These are phyloP conservation scores for Oryza longistaminata DNA, from an alignment of 176 grass and related monocot genomes.

Conservation along the genomic window DNA sequence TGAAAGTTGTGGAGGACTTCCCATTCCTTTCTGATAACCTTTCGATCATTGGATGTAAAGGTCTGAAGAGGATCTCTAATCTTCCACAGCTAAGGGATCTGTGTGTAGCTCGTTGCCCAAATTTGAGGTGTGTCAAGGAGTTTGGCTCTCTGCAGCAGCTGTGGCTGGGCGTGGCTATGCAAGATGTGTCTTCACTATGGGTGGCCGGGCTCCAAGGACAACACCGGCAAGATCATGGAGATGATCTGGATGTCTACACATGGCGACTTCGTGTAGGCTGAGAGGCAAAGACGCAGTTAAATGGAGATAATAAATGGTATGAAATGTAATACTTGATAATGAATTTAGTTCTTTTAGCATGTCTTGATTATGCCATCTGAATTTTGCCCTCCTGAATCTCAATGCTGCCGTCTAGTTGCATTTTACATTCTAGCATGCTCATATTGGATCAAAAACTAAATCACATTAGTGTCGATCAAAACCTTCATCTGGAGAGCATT, in stretches of 20 bases:
- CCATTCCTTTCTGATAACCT: not conserved
- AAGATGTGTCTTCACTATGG: constrained; percentile 9
- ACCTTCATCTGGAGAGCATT: no score
- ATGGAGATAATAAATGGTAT: no score
- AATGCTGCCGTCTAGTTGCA: no score
- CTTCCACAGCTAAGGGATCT: constrained; percentile 18
- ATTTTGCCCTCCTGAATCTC: no score
- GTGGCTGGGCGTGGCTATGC: not conserved
- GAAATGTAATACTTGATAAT: no score
- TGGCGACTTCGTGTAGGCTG: not conserved
- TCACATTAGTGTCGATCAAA: no score
- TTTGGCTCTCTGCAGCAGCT: not conserved
- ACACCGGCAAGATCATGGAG: not conserved
- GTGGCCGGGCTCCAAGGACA: not conserved
- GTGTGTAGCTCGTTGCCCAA: not conserved
- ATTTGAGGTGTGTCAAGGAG: constrained; percentile 31
- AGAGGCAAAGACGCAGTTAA: no score
- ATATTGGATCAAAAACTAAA: no score
- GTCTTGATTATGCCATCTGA: not conserved
- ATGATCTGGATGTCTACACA: constrained; percentile 6
- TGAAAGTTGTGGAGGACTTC: not conserved
- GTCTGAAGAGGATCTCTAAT: constrained; percentile 29
- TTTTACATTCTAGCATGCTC: no score
- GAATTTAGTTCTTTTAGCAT: not conserved
- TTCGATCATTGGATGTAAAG: not conserved